A percentile compares a stretch with the other conserved stretches of the same genome.
phyloP scores from a whole-genome alignment of 345 rosid species.

The Populus alba region DNA sequence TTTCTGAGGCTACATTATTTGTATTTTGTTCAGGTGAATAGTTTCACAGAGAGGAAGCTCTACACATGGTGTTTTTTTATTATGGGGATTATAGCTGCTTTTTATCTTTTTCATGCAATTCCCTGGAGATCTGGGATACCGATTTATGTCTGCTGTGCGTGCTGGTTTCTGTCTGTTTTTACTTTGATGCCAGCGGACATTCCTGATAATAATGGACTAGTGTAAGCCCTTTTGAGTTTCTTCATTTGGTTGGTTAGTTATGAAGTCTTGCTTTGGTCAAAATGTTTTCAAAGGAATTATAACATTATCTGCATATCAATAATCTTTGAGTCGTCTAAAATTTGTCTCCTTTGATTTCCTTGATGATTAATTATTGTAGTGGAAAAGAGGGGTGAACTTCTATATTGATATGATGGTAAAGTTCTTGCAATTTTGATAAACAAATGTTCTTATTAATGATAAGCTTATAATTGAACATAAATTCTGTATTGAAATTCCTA shows the following conservation, averaged over 20 bases:
- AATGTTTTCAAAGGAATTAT: neutral
- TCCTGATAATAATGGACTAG: slow-evolving; percentile 83
- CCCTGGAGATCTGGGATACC: slow-evolving; percentile 83
- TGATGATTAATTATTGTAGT: neutral
- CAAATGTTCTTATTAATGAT: neutral
- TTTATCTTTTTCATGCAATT: slow-evolving; percentile 54
- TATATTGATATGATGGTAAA: neutral
- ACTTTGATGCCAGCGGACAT: slow-evolving; percentile 98
- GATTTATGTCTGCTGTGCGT: slow-evolving; percentile 61
- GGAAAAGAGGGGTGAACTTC: neutral
- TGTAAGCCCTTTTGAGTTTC: slow-evolving; percentile 49
- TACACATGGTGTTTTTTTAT: slow-evolving; percentile 85
- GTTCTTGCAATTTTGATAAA: neutral
- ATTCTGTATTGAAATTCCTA: neutral
- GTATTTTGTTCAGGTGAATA: slow-evolving; percentile 67
- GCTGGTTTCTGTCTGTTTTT: slow-evolving; percentile 81
- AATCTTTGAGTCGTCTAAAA: neutral
- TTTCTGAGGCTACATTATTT: slow-evolving; percentile 18
- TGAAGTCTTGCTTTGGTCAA: neutral
- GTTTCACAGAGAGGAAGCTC: slow-evolving; percentile 89
- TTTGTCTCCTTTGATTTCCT: neutral
- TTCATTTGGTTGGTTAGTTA: slow-evolving; percentile 1
- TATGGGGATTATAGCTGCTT: slow-evolving; percentile 54
- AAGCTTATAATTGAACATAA: neutral
- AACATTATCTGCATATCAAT: neutral